phyloP scores from a whole-genome alignment of 495 filamentous ascomycete genomes.

The Neurospora sp. region DNA sequence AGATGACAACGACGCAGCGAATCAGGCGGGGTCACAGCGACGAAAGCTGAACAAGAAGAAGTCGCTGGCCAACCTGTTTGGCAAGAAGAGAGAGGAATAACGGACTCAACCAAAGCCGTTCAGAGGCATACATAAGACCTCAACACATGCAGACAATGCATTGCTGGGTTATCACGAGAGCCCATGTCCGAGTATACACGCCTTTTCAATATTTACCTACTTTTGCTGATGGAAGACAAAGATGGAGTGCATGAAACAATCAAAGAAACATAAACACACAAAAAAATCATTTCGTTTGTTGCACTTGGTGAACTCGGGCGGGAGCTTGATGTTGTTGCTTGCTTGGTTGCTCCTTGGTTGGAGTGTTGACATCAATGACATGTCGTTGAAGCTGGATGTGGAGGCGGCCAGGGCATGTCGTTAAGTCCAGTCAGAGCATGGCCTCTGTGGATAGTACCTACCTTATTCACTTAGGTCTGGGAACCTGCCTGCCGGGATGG shows the following conservation, averaged over 20 bases:
- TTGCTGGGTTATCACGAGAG: neutral
- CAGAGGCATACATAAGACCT: neutral
- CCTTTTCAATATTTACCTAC: neutral
- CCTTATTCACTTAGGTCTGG: neutral
- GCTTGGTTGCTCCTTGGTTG: neutral
- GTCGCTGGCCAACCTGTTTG: neutral
- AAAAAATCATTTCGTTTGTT: neutral
- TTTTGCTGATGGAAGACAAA: neutral
- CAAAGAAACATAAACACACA: neutral
- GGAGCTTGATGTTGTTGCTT: neutral
- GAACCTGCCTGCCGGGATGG: neutral
- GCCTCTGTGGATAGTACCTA: neutral
- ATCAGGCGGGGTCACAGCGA: neutral
- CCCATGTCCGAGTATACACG: neutral
- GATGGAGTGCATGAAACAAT: neutral
- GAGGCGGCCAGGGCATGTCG: neutral
- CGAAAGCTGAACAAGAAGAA: neutral
- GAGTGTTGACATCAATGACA: neutral
- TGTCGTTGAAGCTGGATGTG: neutral
- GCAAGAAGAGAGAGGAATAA: neutral
- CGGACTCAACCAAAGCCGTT: neutral
- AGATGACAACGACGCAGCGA: neutral
- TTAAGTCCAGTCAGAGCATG: neutral
- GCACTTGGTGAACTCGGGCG: neutral
- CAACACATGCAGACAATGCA: neutral